A percentile compares a stretch with the other conserved stretches of the same genome.
Evolutionary conservation across 2,329 filamentous ascomycete genomes (phyloP).

Genomic region (Aspergillus eucalypticola): DNA sequence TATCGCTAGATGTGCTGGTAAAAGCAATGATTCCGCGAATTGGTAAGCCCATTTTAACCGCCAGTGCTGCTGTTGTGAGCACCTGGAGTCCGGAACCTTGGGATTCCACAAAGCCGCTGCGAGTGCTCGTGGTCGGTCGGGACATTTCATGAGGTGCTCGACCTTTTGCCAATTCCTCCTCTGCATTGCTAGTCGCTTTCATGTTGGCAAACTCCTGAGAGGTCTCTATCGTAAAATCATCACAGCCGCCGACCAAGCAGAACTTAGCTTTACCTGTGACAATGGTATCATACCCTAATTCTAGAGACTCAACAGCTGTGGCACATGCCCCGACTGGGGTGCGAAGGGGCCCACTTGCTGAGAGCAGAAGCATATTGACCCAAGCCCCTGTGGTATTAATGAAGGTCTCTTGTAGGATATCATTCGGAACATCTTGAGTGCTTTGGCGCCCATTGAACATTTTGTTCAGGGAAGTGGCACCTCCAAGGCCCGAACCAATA

Average conservation of each 20-base stretch:
- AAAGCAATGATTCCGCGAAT: slow-evolving; percentile 13
- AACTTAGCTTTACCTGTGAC: slow-evolving; percentile 92
- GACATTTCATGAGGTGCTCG: slow-evolving; percentile 95
- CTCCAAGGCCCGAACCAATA: slow-evolving; percentile 92
- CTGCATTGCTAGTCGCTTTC: slow-evolving; percentile 94
- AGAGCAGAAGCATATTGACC: slow-evolving; percentile 97
- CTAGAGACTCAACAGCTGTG: slow-evolving; percentile 88
- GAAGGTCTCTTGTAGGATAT: slow-evolving; percentile 96
- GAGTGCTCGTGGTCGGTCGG: slow-evolving; percentile 86
- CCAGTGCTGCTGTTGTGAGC: slow-evolving; percentile 10
- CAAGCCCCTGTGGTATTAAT: slow-evolving; percentile 98
- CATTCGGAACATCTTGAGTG: slow-evolving; percentile 91
- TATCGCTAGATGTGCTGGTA: slow-evolving; percentile 68
- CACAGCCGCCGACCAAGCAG: slow-evolving; percentile 93
- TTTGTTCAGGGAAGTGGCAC: slow-evolving; percentile 78
- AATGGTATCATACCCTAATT: slow-evolving; percentile 95
- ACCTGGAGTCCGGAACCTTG: slow-evolving; percentile 73
- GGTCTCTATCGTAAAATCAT: slow-evolving; percentile 95
- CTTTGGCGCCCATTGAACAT: slow-evolving; percentile 96
- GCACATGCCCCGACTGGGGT: slow-evolving; percentile 94
- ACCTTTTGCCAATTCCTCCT: slow-evolving; percentile 88
- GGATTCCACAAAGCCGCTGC: slow-evolving; percentile 97
- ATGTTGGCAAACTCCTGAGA: slow-evolving; percentile 99
- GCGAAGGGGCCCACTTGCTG: slow-evolving; percentile 93
- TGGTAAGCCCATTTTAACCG: slow-evolving; percentile 13